These are phyloP conservation scores for Gastrodia elata DNA, from an alignment of 106 monocot species.

Conservation along the genomic window DNA sequence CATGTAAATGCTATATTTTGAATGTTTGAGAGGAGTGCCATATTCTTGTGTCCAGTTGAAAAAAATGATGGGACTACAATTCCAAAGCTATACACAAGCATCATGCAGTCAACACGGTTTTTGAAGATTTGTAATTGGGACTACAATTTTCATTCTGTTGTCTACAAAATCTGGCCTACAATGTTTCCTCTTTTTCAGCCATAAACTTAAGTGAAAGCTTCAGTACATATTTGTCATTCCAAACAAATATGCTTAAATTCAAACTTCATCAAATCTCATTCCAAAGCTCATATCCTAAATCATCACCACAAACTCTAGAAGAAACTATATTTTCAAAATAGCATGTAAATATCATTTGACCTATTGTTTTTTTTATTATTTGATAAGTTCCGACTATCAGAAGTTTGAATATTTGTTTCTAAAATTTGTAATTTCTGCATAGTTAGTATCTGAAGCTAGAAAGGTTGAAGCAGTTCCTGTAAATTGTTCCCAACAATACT, in stretches of 20 bases:
- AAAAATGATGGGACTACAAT: too few relatives aligned
- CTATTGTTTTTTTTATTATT: not conserved
- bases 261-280: not conserved
- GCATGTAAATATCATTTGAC: not conserved
- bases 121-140: too few relatives aligned
- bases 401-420: not conserved
- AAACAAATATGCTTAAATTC: not conserved
- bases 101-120: too few relatives aligned
- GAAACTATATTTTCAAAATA: not conserved
- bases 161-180: not conserved
- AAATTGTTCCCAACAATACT: not conserved
- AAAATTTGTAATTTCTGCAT: not conserved
- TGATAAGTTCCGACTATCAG: not conserved
- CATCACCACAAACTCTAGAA: not conserved
- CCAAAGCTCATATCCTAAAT: not conserved
- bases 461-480: not conserved
- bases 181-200: not conserved
- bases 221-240: not conserved
- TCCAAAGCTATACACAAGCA: too few relatives aligned
- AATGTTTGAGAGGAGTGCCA: not conserved
- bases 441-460: not conserved
- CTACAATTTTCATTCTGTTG: too few relatives aligned
- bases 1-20: not conserved
- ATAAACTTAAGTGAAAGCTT: not conserved
- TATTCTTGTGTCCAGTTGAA: too few relatives aligned